Evolutionary conservation across 805 yeast genomes (phyloP), one percentile per base, ranked within the genome.

Genomic region (Wickerhamiella australiensis): DNA sequence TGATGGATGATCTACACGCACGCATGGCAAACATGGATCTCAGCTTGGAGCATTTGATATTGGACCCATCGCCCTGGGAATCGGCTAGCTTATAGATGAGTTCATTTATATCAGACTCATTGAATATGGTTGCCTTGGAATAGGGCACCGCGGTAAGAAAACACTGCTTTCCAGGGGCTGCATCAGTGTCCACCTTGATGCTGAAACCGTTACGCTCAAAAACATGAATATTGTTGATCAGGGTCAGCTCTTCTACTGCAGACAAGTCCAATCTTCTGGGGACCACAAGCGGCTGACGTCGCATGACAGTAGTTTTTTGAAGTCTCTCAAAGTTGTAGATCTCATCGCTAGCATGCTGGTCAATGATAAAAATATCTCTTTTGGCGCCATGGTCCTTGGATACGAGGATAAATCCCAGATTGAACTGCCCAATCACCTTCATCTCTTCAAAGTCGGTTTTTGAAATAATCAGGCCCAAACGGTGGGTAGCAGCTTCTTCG

Each of bases 281-380:
- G 0, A 61, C 61, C 5, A 90, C 85, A 45, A 92, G 68, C 1
- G 79, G 78, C 64, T 92, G 96, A 40, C 74, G 71, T 42, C 77
- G 74, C 54, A 88, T 78, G 0, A 68, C 66, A 0, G 83, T 76
- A 2, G 70, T 71, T 15, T 68, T 63, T 56, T 77, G 79, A 13
- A 83, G 65, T 45, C 68, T 70, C 63, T 92, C 98, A 68, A 85
- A 92, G 63, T 92, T 92, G 68, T 60, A 86, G 57, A 88, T 92
- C 60, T 92, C 99, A 67, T 92, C 98, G 56, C 95, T 84, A 0
- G 98, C 98, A 68, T 92, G 99, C 64, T 92, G 99, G 63, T 92
- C 99, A 44, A 92, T 74, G 29, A 92, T 88, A 58, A 92, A 88
- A 27, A 90, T 58, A 59, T 86, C 86, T 15, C 31, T 15, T 22